Percentiles rank a stretch among this genome's conserved stretches.
Evolutionary conservation across 129 eudicot genomes (phyloP).

Genomic region (Centella asiatica): DNA sequence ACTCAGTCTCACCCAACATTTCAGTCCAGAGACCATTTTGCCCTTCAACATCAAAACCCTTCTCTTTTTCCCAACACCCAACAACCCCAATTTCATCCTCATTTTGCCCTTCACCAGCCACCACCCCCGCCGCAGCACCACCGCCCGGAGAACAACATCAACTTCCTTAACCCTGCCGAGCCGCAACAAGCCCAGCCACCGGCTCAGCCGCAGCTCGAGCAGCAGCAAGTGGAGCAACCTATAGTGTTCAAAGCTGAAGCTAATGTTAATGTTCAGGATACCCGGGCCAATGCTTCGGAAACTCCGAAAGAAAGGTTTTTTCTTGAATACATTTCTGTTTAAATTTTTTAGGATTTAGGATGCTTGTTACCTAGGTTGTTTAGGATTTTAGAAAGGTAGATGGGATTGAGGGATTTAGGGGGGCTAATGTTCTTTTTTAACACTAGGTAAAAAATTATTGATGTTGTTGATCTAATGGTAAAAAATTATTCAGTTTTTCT

Average conservation of each 20-base stretch:
- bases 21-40: constrained; percentile 30
- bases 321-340: neutral
- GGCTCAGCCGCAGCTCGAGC: constrained; percentile 5
- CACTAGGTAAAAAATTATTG: no score
- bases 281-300: constrained; percentile 25
- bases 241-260: constrained; percentile 27
- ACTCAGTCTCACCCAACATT: constrained; percentile 17
- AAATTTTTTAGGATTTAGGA: constrained; percentile 10
- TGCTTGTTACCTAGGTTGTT: constrained; percentile 6
- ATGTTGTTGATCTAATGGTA: no score
- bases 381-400: no score
- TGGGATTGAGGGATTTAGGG: no score
- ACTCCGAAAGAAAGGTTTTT: constrained; percentile 43
- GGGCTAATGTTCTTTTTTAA: no score
- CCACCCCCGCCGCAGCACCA: constrained; percentile 23
- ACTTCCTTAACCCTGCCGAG: constrained; percentile 14
- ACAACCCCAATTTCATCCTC: constrained; percentile 29
- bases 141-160: constrained; percentile 22
- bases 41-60: constrained; percentile 29
- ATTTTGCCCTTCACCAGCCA: constrained; percentile 29
- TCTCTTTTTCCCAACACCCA: constrained; percentile 15
- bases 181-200: constrained; percentile 20
- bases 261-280: constrained; percentile 19
- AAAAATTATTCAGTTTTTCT: no score
- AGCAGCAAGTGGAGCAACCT: constrained; percentile 16